Evolutionary conservation across 2,329 filamentous ascomycete species (phyloP).

Genomic region (Aspergillus pseudoterreus): DNA sequence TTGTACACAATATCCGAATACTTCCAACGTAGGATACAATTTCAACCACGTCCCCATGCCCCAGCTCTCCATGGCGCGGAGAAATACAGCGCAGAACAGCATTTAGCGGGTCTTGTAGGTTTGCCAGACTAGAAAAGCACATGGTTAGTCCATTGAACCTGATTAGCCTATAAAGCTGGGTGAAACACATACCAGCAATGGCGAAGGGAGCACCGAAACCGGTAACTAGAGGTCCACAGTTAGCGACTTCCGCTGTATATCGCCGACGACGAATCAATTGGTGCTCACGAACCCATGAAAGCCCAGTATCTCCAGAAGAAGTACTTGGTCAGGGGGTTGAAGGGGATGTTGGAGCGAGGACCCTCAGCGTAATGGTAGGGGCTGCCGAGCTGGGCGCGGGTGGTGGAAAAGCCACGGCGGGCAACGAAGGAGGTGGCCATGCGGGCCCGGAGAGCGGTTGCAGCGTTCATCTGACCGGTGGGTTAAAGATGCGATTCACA

Average conservation of each 20-base stretch:
- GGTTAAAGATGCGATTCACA: slow-evolving; percentile 39
- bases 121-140: slow-evolving; percentile 56
- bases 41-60: slow-evolving; percentile 18
- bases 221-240: slow-evolving; percentile 44
- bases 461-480: slow-evolving; percentile 69
- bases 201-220: slow-evolving; percentile 60
- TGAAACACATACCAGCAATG: slow-evolving; percentile 56
- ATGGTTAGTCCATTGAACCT: slow-evolving; percentile 20
- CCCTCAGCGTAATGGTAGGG: slow-evolving; percentile 99
- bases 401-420: slow-evolving; percentile 92
- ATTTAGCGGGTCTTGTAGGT: slow-evolving; percentile 57
- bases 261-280: slow-evolving; percentile 1
- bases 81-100: slow-evolving; percentile 15
- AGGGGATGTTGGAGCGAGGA: slow-evolving; percentile 89
- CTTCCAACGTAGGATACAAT: slow-evolving; percentile 19
- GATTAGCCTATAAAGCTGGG: not conserved
- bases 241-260: slow-evolving; percentile 26
- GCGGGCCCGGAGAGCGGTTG: slow-evolving; percentile 59
- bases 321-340: slow-evolving; percentile 88
- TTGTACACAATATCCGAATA: slow-evolving; percentile 37
- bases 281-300: slow-evolving; percentile 61
- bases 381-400: slow-evolving; percentile 77
- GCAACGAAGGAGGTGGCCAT: slow-evolving; percentile 65
- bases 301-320: slow-evolving; percentile 81
- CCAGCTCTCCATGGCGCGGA: slow-evolving; percentile 17